Base-by-base conservation (phyloP, 805 yeast species). In the Maudiozyma saulgeensis region DNA sequence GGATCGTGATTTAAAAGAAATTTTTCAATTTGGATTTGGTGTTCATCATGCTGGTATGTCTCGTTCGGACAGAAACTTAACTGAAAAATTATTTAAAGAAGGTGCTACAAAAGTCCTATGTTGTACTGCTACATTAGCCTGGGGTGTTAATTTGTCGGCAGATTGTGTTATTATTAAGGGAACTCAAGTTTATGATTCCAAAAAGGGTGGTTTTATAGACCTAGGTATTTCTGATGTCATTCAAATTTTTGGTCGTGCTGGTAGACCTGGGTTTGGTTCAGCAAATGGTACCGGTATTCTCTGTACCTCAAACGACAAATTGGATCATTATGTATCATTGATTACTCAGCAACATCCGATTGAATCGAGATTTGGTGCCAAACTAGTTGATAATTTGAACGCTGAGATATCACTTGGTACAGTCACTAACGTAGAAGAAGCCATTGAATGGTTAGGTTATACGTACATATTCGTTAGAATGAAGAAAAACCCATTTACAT, bases 101-200 rank as follows among this genome's bases (percentile, higher is more conserved):
- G 98, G 99, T 41, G 85, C 89, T 0, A 84, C 93, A 53, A 86
- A 83, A 51, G 98, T 93, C 0, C 70, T 93, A 16, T 85, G 95
- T 59, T 89, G 96, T 75, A 93, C 99, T 2, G 96, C 99, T 0
- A 93, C 99, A 0, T 77, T 93, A 51, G 99, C 99, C 0, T 93
- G 99, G 99, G 99, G 99, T 77, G 98, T 93, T 18, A 93, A 93
- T 62, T 72, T 93, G 51, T 99, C 99, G 1, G 99, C 99, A 6
- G 97, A 96, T 1, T 96, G 89, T 40, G 99, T 93, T 19, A 87
- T 93, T 53, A 81, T 93, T 32, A 93, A 93, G 60, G 99, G 99
- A 0, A 93, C 99, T 0, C 96, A 91, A 61, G 89, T 93, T 0
- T 93, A 93, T 62, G 95, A 93, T 63, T 77, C 98, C 0, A 87